phyloP scores from a whole-genome alignment of 306 rosid genomes.

The Crotalaria pallida region DNA sequence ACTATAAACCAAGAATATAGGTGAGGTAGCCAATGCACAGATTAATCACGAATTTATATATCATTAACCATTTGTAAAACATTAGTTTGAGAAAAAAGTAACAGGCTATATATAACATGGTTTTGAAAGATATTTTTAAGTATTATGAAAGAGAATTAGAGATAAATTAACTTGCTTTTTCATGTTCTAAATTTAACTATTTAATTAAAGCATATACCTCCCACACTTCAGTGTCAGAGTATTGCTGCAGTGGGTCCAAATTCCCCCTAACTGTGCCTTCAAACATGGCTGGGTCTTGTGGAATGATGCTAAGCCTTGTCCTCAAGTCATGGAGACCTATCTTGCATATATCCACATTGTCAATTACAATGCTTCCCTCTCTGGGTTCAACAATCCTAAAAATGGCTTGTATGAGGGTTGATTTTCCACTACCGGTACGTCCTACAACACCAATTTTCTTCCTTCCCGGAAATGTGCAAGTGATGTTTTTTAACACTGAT shows the following conservation, averaged over 20 bases:
- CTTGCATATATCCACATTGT: slow-evolving; percentile 62
- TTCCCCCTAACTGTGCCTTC: slow-evolving; percentile 92
- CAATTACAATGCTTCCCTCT: slow-evolving; percentile 81
- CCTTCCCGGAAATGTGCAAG: slow-evolving; percentile 85
- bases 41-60: no score
- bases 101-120: not conserved
- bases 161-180: not conserved
- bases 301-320: slow-evolving; percentile 87
- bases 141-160: not conserved
- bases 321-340: slow-evolving; percentile 92
- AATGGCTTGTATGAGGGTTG: slow-evolving; percentile 90
- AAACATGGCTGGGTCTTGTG: slow-evolving; percentile 89
- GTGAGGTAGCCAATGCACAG: no score
- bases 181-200: not conserved
- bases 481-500: slow-evolving; percentile 66
- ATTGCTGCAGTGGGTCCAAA: slow-evolving; percentile 63
- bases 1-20: no score
- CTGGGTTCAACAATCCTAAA: slow-evolving; percentile 86
- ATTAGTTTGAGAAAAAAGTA: not conserved
- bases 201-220: slow-evolving; percentile 46
- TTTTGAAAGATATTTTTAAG: not conserved
- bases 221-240: slow-evolving; percentile 73
- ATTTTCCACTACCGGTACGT: slow-evolving; percentile 95
- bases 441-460: slow-evolving; percentile 92
- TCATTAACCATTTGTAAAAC: no score